Conservation (phyloP, 139 green algal genomes). For the Chlamydomonas sp. region DNA sequence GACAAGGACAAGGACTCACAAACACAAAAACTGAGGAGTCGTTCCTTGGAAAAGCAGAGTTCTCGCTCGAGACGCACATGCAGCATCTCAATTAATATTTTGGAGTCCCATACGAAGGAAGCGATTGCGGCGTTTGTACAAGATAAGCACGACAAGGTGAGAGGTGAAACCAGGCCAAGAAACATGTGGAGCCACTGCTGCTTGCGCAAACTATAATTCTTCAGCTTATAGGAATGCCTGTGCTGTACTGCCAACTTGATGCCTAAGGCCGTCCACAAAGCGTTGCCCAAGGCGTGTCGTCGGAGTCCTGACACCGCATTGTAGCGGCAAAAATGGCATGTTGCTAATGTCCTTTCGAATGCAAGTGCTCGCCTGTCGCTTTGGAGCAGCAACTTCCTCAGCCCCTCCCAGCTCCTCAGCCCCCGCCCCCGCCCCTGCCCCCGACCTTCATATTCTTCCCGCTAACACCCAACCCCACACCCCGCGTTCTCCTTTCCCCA, state of each 20-base stretch:
- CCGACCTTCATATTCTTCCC: background rate
- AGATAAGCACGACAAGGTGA: conserved; percentile 23
- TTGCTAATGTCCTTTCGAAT: no score
- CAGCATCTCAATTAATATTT: background rate
- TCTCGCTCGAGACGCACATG: background rate
- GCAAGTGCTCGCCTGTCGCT: no score
- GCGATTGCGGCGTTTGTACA: conserved; percentile 12
- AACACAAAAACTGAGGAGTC: no score
- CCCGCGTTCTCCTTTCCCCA: background rate
- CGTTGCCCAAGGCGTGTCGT: no score
- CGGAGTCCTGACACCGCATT: no score
- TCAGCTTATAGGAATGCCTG: no score
- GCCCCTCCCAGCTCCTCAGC: background rate
- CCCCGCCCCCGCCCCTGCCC: background rate
- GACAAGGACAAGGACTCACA: background rate
- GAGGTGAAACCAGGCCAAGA: no score
- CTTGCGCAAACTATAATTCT: no score
- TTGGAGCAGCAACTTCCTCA: background rate
- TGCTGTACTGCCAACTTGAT: no score
- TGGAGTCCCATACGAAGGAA: conserved; percentile 8
- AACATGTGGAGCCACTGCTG: no score
- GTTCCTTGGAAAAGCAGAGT: background rate
- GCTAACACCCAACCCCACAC: background rate
- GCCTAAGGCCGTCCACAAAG: no score
- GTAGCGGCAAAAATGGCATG: no score